Evolutionary conservation across 2,329 filamentous ascomycete genomes (phyloP).

Genomic region (Cladophialophora yegresii): DNA sequence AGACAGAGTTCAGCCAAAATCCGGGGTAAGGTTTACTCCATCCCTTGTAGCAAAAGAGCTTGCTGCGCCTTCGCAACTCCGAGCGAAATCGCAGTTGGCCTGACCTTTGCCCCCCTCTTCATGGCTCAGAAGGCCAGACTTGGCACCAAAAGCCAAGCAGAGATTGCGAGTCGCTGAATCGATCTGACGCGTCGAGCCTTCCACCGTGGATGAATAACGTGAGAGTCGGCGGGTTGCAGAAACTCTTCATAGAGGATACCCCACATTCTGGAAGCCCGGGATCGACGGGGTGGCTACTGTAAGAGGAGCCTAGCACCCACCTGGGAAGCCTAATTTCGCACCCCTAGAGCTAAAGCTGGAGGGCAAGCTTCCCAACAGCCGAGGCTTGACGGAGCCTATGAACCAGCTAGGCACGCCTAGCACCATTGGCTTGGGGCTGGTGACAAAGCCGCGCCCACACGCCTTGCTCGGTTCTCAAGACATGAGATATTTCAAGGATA

Average conservation of each 20-base stretch:
- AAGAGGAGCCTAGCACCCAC: too few species aligned
- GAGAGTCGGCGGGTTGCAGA: not conserved
- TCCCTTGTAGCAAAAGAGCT: not conserved
- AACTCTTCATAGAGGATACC: not conserved
- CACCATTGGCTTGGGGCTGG: not conserved
- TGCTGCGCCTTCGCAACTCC: slow-evolving; percentile 2
- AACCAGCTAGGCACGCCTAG: not conserved
- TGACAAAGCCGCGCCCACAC: not conserved
- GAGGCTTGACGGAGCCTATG: not conserved
- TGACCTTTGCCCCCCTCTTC: not conserved
- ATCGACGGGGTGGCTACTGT: not conserved
- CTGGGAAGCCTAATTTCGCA: not conserved
- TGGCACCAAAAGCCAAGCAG: not conserved
- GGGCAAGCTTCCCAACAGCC: not conserved
- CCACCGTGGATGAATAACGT: not conserved
- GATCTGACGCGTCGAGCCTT: not conserved
- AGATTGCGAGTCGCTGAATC: not conserved
- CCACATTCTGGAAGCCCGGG: not conserved
- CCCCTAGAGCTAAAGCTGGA: not conserved
- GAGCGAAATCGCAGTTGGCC: not conserved
- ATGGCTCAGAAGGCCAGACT: not conserved
- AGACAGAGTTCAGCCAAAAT: not conserved
- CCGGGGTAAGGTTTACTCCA: not conserved
- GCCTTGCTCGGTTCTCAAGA: not conserved
- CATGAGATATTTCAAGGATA: not conserved